Evolutionary conservation across 768 basidiomycete species (phyloP).

Genomic region (Hypholoma sublateritium): DNA sequence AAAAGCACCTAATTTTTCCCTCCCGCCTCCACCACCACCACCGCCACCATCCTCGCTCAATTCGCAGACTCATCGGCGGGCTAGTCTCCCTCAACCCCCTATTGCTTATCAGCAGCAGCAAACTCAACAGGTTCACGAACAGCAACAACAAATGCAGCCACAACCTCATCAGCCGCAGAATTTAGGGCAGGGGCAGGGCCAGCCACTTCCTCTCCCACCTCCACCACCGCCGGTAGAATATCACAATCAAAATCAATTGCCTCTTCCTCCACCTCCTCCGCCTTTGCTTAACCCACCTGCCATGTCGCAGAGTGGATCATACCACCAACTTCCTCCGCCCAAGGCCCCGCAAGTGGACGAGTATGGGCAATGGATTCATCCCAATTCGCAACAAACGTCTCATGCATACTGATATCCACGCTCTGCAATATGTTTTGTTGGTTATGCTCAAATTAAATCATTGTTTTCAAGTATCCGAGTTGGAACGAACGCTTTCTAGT

Average conservation of each 20-base stretch:
- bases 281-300: slow-evolving; percentile 15
- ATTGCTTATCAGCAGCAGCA: slow-evolving; percentile 32
- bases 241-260: slow-evolving; percentile 25
- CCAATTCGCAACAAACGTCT: slow-evolving; percentile 14
- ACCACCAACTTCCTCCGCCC: slow-evolving; percentile 34
- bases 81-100: slow-evolving; percentile 56
- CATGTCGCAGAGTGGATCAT: slow-evolving; percentile 25
- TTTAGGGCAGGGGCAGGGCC: slow-evolving; percentile 11
- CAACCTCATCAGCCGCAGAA: neutral
- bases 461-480: neutral
- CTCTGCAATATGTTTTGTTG: neutral
- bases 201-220: slow-evolving; percentile 28
- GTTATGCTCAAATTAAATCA: slow-evolving; percentile 4
- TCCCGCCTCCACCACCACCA: slow-evolving; percentile 24
- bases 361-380: slow-evolving; percentile 36
- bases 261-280: slow-evolving; percentile 38
- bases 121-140: slow-evolving; percentile 29
- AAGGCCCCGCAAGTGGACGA: slow-evolving; percentile 36
- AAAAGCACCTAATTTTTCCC: slow-evolving; percentile 29
- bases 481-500: neutral
- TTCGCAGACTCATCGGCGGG: slow-evolving; percentile 29
- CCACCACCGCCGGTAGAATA: slow-evolving; percentile 36
- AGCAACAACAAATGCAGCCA: slow-evolving; percentile 25
- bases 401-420: slow-evolving; percentile 16
- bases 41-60: slow-evolving; percentile 16